Conservation (phyloP, 257 asterid genomes). For the Thymus mandschuricus region DNA sequence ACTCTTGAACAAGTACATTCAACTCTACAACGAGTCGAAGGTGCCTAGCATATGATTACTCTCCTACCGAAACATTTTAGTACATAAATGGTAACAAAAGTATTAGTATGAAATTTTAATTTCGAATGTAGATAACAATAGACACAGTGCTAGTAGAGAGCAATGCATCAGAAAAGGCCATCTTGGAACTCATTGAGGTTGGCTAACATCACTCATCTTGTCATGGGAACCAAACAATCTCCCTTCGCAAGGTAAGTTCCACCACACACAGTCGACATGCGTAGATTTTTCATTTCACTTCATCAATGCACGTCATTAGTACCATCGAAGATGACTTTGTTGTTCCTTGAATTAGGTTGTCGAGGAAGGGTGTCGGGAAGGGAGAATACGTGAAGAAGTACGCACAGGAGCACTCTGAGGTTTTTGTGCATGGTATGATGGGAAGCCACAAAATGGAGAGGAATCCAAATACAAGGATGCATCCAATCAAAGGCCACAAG, state of each 20-base stretch:
- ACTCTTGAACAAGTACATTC: conserved; percentile 61
- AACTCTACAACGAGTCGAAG: conserved; percentile 63
- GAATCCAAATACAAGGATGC: conserved; percentile 31
- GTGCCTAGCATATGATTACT: conserved; percentile 33
- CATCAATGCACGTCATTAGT: background rate
- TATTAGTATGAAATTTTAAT: background rate
- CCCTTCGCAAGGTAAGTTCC: conserved; percentile 51
- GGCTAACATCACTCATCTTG: conserved; percentile 58
- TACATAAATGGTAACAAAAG: too few species aligned
- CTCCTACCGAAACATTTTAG: background rate
- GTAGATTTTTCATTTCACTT: background rate
- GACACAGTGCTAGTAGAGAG: conserved; percentile 88
- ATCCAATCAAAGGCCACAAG: conserved; percentile 34
- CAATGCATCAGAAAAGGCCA: conserved; percentile 66
- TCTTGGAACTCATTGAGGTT: conserved; percentile 65
- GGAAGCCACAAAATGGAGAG: conserved; percentile 33
- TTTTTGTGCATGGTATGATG: conserved; percentile 42
- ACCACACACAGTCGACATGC: too few species aligned
- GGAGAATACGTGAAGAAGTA: conserved; percentile 68
- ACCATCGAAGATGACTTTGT: too few species aligned
- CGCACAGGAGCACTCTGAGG: conserved; percentile 70
- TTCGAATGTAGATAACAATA: conserved; percentile 51
- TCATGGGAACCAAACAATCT: conserved; percentile 61
- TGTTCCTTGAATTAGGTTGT: conserved; percentile 29
- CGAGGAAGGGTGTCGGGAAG: conserved; percentile 54